Percentiles rank a stretch among this genome's conserved stretches.
phyloP scores from a whole-genome alignment of 31 red algal species.

The Odonthalia washingtoniensis region DNA sequence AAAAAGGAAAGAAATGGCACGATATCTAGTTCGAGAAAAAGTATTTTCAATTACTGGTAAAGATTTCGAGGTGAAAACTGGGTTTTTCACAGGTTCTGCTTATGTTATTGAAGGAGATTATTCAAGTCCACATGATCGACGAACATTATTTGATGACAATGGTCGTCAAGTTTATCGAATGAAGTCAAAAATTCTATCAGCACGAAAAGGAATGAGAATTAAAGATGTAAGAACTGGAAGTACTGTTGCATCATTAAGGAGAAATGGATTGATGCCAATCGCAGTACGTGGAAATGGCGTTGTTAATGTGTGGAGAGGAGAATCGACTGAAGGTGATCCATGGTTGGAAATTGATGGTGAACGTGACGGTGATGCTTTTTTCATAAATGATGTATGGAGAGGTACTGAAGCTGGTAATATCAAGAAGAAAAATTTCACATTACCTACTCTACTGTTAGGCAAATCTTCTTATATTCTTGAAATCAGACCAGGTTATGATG shows the following conservation, averaged over 20 bases:
- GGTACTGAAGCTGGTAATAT: neutral
- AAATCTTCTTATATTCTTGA: neutral
- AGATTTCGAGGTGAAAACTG: neutral
- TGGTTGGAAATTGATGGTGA: neutral
- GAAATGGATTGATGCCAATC: neutral
- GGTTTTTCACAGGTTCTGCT: neutral
- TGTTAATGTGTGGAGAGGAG: neutral
- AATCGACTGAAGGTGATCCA: neutral
- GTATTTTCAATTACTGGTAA: neutral
- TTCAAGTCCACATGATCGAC: neutral
- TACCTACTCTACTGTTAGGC: neutral
- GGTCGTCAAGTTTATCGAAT: neutral
- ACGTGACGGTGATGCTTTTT: neutral
- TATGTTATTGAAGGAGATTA: neutral
- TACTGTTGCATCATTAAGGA: neutral
- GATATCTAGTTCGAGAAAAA: neutral
- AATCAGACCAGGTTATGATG: neutral
- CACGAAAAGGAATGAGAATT: neutral
- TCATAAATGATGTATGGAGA: neutral
- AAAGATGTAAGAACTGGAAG: neutral
- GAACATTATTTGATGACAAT: neutral
- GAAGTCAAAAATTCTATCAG: neutral
- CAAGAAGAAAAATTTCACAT: neutral
- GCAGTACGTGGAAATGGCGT: neutral
- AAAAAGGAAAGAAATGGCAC: too few relatives aligned